phyloP scores from a whole-genome alignment of 495 filamentous ascomycete genomes.

The Thozetella sp. region DNA sequence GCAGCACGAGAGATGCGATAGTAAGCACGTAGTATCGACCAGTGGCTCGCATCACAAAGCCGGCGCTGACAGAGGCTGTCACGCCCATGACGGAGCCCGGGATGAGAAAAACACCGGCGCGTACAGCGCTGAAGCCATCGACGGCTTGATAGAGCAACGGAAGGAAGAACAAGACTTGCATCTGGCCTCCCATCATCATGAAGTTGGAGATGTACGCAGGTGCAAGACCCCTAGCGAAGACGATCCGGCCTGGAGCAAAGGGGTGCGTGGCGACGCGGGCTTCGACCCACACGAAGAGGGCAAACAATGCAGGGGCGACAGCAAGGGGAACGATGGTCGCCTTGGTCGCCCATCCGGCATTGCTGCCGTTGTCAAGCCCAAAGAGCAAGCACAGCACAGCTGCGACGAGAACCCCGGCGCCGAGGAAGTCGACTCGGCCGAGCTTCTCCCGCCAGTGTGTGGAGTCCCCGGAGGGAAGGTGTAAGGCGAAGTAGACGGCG shows the following conservation, averaged over 20 bases:
- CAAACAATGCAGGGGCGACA: slow-evolving; percentile 62
- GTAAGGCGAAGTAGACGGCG: slow-evolving; percentile 61
- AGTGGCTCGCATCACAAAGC: slow-evolving; percentile 72
- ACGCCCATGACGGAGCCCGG: slow-evolving; percentile 68
- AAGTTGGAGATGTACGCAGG: slow-evolving; percentile 74
- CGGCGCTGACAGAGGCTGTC: slow-evolving; percentile 67
- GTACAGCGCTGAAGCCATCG: slow-evolving; percentile 63
- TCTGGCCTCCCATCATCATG: slow-evolving; percentile 70
- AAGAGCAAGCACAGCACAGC: slow-evolving; percentile 75
- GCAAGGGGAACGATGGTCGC: slow-evolving; percentile 61
- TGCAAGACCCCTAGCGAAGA: slow-evolving; percentile 69
- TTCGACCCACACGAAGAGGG: slow-evolving; percentile 72
- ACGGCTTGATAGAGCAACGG: slow-evolving; percentile 83
- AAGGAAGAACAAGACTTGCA: slow-evolving; percentile 72
- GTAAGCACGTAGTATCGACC: slow-evolving; percentile 83
- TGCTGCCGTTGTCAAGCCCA: slow-evolving; percentile 79
- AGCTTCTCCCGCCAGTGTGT: slow-evolving; percentile 50
- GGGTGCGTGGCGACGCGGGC: slow-evolving; percentile 71
- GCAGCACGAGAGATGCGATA: slow-evolving; percentile 50
- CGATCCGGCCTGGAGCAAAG: slow-evolving; percentile 77
- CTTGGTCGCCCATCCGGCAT: slow-evolving; percentile 65
- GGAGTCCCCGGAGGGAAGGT: slow-evolving; percentile 59
- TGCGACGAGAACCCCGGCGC: slow-evolving; percentile 68
- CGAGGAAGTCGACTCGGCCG: slow-evolving; percentile 76
- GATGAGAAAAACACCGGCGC: slow-evolving; percentile 66